Evolutionary conservation across 2,329 filamentous ascomycete genomes (phyloP).

Genomic region (Colletotrichum plurivorum): DNA sequence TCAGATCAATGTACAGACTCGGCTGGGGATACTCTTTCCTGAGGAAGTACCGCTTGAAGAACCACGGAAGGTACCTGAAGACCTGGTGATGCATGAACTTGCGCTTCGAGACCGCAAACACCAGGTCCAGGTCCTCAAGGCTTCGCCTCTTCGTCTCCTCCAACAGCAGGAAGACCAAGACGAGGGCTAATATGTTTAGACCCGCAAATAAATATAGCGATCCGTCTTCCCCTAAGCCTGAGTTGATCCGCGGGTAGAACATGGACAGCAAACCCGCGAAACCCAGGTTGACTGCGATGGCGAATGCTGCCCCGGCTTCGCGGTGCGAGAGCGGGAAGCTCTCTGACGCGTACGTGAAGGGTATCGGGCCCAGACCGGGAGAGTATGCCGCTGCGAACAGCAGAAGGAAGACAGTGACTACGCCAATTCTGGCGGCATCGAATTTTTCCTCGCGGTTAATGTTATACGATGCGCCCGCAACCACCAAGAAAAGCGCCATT

Average conservation of each 20-base stretch:
- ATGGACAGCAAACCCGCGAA: constrained; percentile 63
- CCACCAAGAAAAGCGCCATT: constrained; percentile 59
- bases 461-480: constrained; percentile 52
- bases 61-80: constrained; percentile 52
- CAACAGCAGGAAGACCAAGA: constrained; percentile 60
- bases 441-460: constrained; percentile 36
- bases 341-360: constrained; percentile 65
- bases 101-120: constrained; percentile 56
- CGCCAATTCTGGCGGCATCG: constrained; percentile 42
- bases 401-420: constrained; percentile 56
- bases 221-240: constrained; percentile 48
- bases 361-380: constrained; percentile 60
- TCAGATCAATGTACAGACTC: constrained; percentile 51
- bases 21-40: constrained; percentile 43
- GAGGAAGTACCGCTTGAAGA: constrained; percentile 47
- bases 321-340: constrained; percentile 64
- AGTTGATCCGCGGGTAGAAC: constrained; percentile 53
- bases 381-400: constrained; percentile 59
- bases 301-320: constrained; percentile 64
- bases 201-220: constrained; percentile 61
- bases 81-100: constrained; percentile 55
- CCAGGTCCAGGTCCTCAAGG: constrained; percentile 56
- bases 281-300: constrained; percentile 62
- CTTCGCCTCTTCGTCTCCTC: constrained; percentile 58
- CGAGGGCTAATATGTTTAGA: constrained; percentile 61